A percentile compares a stretch with the other conserved stretches of the same genome.
Conservation (phyloP, 2,329 filamentous ascomycete species). For the Talaromyces sp. region DNA sequence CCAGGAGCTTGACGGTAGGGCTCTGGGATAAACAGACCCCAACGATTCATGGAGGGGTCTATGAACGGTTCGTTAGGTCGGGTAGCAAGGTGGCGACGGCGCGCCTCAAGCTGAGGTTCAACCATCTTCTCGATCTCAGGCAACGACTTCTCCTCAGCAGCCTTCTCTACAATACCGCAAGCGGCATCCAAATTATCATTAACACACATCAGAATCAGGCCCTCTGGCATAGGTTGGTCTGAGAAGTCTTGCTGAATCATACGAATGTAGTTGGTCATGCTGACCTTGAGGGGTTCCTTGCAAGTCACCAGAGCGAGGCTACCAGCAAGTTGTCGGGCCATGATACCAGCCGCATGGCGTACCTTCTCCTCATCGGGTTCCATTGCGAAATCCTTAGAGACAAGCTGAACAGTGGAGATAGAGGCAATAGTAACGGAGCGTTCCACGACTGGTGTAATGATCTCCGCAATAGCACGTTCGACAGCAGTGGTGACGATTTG, state of each 20-base stretch:
- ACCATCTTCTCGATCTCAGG: conserved; percentile 96
- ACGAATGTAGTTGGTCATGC: conserved; percentile 97
- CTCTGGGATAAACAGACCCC: conserved; percentile 91
- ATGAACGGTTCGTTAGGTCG: conserved; percentile 83
- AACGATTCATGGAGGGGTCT: conserved; percentile 79
- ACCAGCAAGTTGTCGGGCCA: conserved; percentile 92
- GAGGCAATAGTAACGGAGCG: conserved; percentile 96
- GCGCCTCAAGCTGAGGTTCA: conserved; percentile 74
- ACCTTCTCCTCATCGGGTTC: conserved; percentile 88
- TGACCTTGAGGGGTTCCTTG: conserved; percentile 93
- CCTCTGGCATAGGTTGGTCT: conserved; percentile 80
- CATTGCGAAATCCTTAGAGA: conserved; percentile 93
- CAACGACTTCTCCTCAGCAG: conserved; percentile 88
- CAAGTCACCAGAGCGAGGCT: conserved; percentile 96
- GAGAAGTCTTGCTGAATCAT: conserved; percentile 69
- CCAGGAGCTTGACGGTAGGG: conserved; percentile 84
- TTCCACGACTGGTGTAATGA: conserved; percentile 96
- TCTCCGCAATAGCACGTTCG: conserved; percentile 88
- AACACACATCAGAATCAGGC: conserved; percentile 96
- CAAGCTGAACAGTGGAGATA: conserved; percentile 92
- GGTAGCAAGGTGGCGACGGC: conserved; percentile 73
- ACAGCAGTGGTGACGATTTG: conserved; percentile 83
- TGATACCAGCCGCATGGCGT: conserved; percentile 82
- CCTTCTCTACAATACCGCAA: conserved; percentile 91
- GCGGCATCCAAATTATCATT: conserved; percentile 96